Percentiles rank a stretch among this genome's conserved stretches.
Conservation (phyloP, 2,329 filamentous ascomycete species). For the Gnomoniopsis smithogilvyi region DNA sequence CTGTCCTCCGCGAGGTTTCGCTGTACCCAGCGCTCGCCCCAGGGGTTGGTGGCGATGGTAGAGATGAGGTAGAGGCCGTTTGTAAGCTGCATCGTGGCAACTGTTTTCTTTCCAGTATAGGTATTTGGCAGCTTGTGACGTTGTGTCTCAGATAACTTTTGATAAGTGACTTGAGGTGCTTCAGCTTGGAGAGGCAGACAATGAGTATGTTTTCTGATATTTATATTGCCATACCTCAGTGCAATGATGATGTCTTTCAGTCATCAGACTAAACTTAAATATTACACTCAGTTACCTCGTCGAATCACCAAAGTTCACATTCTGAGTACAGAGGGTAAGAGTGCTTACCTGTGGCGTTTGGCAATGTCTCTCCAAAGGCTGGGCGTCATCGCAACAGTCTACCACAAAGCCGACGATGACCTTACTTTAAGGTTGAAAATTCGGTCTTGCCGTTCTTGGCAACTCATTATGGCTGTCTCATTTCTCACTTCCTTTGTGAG, state of each 20-base stretch:
- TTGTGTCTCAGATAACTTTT: neutral
- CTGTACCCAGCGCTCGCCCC: constrained; percentile 10
- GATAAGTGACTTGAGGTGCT: neutral
- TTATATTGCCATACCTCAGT: too few species aligned
- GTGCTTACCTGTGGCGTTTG: neutral
- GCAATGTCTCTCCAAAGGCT: neutral
- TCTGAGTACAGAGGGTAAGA: neutral
- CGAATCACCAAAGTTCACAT: neutral
- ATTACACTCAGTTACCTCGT: neutral
- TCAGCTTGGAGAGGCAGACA: too few species aligned
- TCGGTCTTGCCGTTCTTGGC: neutral
- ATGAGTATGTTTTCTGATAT: too few species aligned
- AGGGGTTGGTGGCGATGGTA: constrained; percentile 7
- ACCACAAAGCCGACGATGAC: neutral
- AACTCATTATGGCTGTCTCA: neutral
- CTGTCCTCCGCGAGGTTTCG: neutral
- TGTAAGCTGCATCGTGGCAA: constrained; percentile 8
- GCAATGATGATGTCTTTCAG: too few species aligned
- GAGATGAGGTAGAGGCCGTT: constrained; percentile 9
- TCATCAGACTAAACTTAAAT: neutral
- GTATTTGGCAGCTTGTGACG: neutral
- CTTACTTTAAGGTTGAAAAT: neutral
- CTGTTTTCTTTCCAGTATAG: neutral
- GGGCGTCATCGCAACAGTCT: neutral
- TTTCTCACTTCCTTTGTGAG: too few species aligned